Evolutionary conservation across 257 asterid genomes (phyloP).

Genomic region (Nicotiana paniculata): DNA sequence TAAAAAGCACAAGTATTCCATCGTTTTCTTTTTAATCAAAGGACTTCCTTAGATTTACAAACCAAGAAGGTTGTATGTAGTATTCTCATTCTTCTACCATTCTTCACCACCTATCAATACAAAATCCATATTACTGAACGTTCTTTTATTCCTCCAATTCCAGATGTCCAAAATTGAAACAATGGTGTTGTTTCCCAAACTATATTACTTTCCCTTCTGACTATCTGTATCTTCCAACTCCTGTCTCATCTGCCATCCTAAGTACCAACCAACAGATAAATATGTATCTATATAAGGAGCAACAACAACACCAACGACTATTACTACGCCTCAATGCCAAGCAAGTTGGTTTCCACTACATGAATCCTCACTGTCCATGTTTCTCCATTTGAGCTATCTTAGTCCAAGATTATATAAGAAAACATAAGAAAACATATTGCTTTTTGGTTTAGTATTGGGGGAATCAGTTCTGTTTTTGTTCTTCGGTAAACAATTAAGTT

Average conservation of each 20-base stretch:
- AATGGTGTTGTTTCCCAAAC: not conserved
- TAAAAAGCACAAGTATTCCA: not conserved
- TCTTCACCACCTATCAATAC: not conserved
- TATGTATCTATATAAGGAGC: no score
- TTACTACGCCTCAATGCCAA: not conserved
- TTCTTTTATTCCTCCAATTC: not conserved
- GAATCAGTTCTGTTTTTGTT: no score
- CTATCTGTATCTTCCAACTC: not conserved
- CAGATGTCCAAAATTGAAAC: not conserved
- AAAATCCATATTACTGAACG: not conserved
- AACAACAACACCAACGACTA: no score
- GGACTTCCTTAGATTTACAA: not conserved
- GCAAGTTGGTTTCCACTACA: not conserved
- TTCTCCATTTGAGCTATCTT: no score
- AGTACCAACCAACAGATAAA: not conserved
- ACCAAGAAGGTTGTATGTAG: not conserved
- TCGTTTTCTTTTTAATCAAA: not conserved
- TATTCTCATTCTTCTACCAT: not conserved
- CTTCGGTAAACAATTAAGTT: no score
- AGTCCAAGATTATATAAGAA: no score
- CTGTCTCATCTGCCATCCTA: not conserved
- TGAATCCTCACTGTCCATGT: not conserved
- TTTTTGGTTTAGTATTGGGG: no score
- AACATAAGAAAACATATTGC: no score
- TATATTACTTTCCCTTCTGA: not conserved